Evolutionary conservation across 1,284 basidiomycete species (phyloP), one percentile per base, ranked within the genome.

Genomic region (Mycocalia duriaeana): DNA sequence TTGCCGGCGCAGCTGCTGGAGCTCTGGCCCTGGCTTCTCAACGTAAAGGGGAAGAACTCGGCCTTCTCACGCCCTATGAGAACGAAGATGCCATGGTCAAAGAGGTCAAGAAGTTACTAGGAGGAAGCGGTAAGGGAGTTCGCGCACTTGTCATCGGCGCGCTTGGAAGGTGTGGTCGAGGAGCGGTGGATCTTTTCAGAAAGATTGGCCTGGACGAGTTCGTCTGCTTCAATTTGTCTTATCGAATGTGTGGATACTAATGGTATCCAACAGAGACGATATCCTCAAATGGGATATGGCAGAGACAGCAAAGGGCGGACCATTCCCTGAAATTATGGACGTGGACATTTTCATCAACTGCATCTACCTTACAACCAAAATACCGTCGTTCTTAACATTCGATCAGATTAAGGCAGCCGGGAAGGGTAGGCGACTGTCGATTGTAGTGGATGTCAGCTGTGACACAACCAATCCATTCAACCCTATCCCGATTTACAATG

Each of bases 261-360:
- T 22, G n/a, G 25, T 41, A 4, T 14, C 45, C n/a, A 18, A 35
- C 34, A 95, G 92, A 58, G 85, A 94, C 48, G 86, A 99, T 65
- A 97, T 99, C 59, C 46, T 93, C 68, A 94, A 97, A 75, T 99
- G 96, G 96, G 96, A 99, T 69, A 77, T 99, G 75, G 85, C 77
- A 18, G 96, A 99, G 74, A 99, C 96, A 5, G 89, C 89, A 59
- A 96, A 95, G 73, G 93, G 94, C 44, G 96, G 96, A 1, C 96
- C 96, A 0, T 99, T 98, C 77, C 72, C 83, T 52, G 94, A 98
- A 70, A 92, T 99, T 54, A 77, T 99, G 38, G 92, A 95, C 57
- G 95, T 94, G 53, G 96, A 99, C 71, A 85, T 99, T 62, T 98
- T 99, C 62, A 85, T 99, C 77, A 99, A 99, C 76, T 99, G 96